Conservation (phyloP, 2,329 filamentous ascomycete species). For the Ascochyta lentis region DNA sequence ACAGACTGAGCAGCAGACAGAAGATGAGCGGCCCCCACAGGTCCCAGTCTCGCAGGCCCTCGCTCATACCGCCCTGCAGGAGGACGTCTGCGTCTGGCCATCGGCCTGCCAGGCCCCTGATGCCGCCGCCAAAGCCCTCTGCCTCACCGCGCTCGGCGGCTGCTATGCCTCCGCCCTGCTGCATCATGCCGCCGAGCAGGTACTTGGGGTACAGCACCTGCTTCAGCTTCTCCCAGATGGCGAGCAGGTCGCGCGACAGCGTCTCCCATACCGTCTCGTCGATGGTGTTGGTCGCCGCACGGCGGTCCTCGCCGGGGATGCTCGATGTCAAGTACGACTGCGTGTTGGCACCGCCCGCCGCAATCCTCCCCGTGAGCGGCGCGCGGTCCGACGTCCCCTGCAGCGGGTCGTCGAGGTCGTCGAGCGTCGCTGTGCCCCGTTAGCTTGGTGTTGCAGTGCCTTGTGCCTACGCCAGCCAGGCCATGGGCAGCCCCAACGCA, state of each 20-base stretch:
- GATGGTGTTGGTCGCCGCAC: slow-evolving; percentile 89
- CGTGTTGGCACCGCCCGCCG: slow-evolving; percentile 62
- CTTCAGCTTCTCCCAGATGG: slow-evolving; percentile 97
- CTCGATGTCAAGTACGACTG: slow-evolving; percentile 85
- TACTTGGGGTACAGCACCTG: slow-evolving; percentile 97
- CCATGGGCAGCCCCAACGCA: slow-evolving; percentile 38
- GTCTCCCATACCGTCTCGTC: slow-evolving; percentile 98
- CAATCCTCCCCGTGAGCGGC: slow-evolving; percentile 85
- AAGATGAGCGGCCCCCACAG: slow-evolving; percentile 97
- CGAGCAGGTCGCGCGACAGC: slow-evolving; percentile 86
- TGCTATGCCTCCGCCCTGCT: slow-evolving; percentile 63
- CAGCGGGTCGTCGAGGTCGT: slow-evolving; percentile 91
- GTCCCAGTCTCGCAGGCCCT: slow-evolving; percentile 94
- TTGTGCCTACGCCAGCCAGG: background rate
- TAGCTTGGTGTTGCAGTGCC: slow-evolving; percentile 15
- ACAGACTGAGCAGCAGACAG: slow-evolving; percentile 84
- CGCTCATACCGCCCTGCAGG: slow-evolving; percentile 77
- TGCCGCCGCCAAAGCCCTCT: slow-evolving; percentile 50
- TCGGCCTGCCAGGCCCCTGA: slow-evolving; percentile 64
- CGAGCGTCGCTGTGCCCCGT: slow-evolving; percentile 71
- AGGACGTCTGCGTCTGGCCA: slow-evolving; percentile 74
- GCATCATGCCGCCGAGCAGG: slow-evolving; percentile 74
- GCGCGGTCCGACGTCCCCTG: slow-evolving; percentile 72
- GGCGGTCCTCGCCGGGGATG: slow-evolving; percentile 91
- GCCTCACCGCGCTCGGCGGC: slow-evolving; percentile 65